Evolutionary conservation across 352 stramenopile genomes (phyloP).

Genomic region (Phytopythium oedochilum): DNA sequence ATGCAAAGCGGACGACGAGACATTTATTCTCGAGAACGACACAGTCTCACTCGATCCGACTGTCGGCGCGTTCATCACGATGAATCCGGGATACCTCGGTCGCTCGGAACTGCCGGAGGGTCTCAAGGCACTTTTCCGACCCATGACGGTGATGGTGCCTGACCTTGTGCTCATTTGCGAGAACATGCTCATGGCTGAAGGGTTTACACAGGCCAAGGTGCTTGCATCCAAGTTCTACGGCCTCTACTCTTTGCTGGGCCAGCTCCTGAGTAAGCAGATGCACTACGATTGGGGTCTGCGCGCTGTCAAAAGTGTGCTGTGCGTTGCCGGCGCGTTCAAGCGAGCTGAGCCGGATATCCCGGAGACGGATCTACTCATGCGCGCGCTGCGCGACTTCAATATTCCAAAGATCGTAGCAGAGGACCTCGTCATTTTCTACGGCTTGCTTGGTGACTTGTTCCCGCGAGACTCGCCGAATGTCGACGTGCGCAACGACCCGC

Average conservation of each 20-base stretch:
- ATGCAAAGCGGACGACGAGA: constrained; percentile 91
- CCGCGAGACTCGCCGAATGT: constrained; percentile 83
- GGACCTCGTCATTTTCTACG: constrained; percentile 95
- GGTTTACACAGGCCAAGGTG: constrained; percentile 93
- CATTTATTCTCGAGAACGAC: constrained; percentile 94
- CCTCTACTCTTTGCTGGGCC: constrained; percentile 91
- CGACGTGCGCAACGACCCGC: constrained; percentile 88
- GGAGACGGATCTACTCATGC: constrained; percentile 94
- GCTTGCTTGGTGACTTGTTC: constrained; percentile 93
- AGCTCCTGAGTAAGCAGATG: constrained; percentile 93
- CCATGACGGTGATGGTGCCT: constrained; percentile 96
- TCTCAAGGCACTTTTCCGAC: constrained; percentile 93
- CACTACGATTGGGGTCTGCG: constrained; percentile 96
- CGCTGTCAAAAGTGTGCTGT: constrained; percentile 93
- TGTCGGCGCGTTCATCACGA: constrained; percentile 95
- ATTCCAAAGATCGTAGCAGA: constrained; percentile 96
- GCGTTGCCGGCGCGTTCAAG: constrained; percentile 93
- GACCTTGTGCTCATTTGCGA: constrained; percentile 96
- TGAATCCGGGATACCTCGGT: constrained; percentile 96
- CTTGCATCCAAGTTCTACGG: constrained; percentile 96
- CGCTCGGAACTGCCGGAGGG: constrained; percentile 93
- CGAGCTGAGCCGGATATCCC: constrained; percentile 90
- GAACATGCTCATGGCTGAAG: constrained; percentile 97
- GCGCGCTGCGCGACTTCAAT: constrained; percentile 96
- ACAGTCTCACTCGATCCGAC: constrained; percentile 90